These are phyloP conservation scores for Zanthoxylum bungeanum DNA, from an alignment of 345 rosid genomes.

Conservation along the genomic window DNA sequence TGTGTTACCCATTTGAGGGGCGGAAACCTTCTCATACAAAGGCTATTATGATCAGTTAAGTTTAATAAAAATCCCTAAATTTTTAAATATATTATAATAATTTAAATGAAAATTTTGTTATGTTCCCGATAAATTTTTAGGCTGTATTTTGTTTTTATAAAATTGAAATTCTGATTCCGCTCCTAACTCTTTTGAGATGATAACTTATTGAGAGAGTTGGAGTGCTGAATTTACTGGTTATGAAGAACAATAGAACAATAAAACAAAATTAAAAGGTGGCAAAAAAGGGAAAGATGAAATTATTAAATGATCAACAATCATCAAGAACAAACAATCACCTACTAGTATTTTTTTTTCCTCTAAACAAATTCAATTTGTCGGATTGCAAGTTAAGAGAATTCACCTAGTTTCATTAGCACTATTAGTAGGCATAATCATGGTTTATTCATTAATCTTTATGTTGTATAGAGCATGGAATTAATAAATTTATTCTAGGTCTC, in stretches of 20 bases:
- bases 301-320: constrained; percentile 24
- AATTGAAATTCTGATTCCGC: too few relatives aligned
- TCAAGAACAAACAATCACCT: constrained; percentile 15
- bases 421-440: constrained; percentile 25
- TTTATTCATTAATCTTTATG: constrained; percentile 2
- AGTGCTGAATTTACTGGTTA: constrained; percentile 19
- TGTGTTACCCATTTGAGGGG: too few relatives aligned
- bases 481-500: neutral
- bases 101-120: too few relatives aligned
- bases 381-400: constrained; percentile 26
- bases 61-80: too few relatives aligned
- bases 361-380: constrained; percentile 37
- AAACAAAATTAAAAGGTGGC: constrained; percentile 19
- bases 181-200: too few relatives aligned
- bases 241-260: constrained; percentile 25
- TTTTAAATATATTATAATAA: too few relatives aligned
- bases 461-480: neutral
- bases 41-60: too few relatives aligned
- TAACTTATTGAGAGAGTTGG: neutral
- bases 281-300: neutral
- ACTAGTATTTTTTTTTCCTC: constrained; percentile 9
- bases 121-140: too few relatives aligned
- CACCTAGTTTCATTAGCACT: constrained; percentile 12
- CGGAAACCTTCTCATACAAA: too few relatives aligned
- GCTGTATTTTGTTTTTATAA: too few relatives aligned